Evolutionary conservation across 2,329 filamentous ascomycete species (phyloP).

Genomic region (Xylariales sp.): DNA sequence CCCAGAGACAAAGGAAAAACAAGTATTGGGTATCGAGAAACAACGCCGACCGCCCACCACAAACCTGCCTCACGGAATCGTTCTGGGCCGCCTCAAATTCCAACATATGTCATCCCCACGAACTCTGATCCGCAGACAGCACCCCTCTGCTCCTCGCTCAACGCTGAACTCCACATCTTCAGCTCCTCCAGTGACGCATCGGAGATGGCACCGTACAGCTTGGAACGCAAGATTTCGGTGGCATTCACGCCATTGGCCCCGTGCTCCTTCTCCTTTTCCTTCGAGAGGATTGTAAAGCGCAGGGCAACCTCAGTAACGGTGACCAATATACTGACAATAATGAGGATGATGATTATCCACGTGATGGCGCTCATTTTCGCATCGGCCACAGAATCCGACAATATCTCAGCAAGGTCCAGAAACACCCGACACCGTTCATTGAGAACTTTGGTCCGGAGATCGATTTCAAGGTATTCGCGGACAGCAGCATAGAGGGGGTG

Average conservation of each 20-base stretch:
- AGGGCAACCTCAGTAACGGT: slow-evolving; percentile 86
- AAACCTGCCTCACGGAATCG: no score
- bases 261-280: slow-evolving; percentile 28
- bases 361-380: slow-evolving; percentile 95
- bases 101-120: slow-evolving; percentile 19
- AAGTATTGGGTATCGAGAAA: no score
- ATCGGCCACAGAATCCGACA: slow-evolving; percentile 88
- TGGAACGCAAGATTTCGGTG: slow-evolving; percentile 9
- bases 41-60: no score
- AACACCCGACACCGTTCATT: slow-evolving; percentile 97
- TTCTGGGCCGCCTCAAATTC: slow-evolving; percentile 19
- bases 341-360: slow-evolving; percentile 96
- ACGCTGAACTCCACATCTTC: slow-evolving; percentile 19
- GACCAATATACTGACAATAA: slow-evolving; percentile 84
- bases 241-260: slow-evolving; percentile 5
- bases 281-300: slow-evolving; percentile 70
- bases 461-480: slow-evolving; percentile 96
- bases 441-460: slow-evolving; percentile 89
- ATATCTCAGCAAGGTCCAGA: slow-evolving; percentile 89
- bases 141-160: slow-evolving; percentile 20
- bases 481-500: slow-evolving; percentile 93
- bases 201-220: slow-evolving; percentile 16
- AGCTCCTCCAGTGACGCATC: slow-evolving; percentile 25
- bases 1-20: no score
- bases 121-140: slow-evolving; percentile 24